Base-by-base conservation (phyloP, 2,329 filamentous ascomycete genomes). In the Fusarium sp. region DNA sequence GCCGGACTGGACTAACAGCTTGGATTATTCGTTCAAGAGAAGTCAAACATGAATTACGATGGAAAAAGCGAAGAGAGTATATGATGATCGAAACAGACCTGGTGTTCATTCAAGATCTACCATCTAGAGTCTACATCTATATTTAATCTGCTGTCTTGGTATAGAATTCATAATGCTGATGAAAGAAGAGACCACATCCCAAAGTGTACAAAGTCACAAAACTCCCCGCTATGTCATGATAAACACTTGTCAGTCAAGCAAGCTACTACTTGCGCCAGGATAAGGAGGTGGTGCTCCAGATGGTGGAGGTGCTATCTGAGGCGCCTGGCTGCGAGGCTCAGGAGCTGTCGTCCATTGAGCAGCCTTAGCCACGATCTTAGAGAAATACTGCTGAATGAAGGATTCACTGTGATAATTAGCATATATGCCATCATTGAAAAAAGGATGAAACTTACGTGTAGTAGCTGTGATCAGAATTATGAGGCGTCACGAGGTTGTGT, bases 401-500 rank as follows among this genome's bases (percentile, higher is more conserved):
- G 90, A 90, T 81, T 95, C 92, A 27, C 89, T 91, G 55, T 3
- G 18, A 56, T 75, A 73, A 77, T 75, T 61, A 72, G 60, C 25
- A 51, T 20, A 8, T 18, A 11, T 2, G 5, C 6, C 2, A 18
- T 8, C 9, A 34, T 42, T 5, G 2, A 11, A 20, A 14, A 11
- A 27, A 23, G 5, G 2, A 7, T 37, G 10, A 20, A 49, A 82
- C 86, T 80, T 81, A 90, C 82, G 91, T 95, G 77, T 96, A 97
- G 77, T 90, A 97, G 74, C 90, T 92, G 80, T 97, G 93, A 56
- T 92, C 87, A 18, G 92, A 85, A 75, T 91, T 91, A 79, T 98
- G 95, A 68, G 89, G 86, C 40, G 82, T 81, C 11, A 97, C 93
- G 57, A 99, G 82, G 78, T 99, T 99, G 81, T 99, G 96, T 61